Percentiles rank a stretch among this genome's conserved stretches.
phyloP scores from a whole-genome alignment of 345 rosid species.

The Sonneratia alba region DNA sequence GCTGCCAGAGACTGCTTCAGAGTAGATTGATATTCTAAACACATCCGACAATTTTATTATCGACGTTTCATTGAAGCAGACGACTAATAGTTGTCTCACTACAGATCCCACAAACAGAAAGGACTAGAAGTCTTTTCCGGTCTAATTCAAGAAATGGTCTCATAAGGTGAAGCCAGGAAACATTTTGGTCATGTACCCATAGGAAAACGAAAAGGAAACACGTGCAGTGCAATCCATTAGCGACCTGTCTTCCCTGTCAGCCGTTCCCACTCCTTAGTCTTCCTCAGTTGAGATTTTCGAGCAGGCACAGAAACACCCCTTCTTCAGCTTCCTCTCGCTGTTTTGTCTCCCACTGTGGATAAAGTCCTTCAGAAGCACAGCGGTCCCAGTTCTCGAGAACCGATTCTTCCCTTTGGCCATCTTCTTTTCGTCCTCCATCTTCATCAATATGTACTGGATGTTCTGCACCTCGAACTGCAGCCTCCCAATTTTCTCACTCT shows the following conservation, averaged over 20 bases:
- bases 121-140: not conserved
- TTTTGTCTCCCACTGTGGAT: constrained; percentile 40
- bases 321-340: constrained; percentile 40
- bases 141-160: not conserved
- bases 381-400: constrained; percentile 39
- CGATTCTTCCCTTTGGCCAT: constrained; percentile 30
- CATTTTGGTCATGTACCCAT: not conserved
- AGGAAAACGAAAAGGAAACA: not conserved
- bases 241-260: not conserved
- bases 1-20: not conserved
- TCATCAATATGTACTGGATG: constrained; percentile 48
- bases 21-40: not conserved
- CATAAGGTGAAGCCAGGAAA: not conserved
- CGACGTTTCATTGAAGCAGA: not conserved
- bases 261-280: constrained; percentile 17
- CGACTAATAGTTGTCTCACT: not conserved
- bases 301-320: constrained; percentile 65
- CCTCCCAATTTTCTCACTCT: constrained; percentile 66
- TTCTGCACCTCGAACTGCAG: constrained; percentile 72
- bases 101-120: not conserved
- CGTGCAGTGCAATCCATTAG: not conserved
- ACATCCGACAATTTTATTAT: not conserved
- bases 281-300: constrained; percentile 42
- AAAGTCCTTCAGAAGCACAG: constrained; percentile 55
- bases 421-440: constrained; percentile 63